Base-by-base conservation (phyloP, 2,329 filamentous ascomycete species). In the Aspergillus ibericus region DNA sequence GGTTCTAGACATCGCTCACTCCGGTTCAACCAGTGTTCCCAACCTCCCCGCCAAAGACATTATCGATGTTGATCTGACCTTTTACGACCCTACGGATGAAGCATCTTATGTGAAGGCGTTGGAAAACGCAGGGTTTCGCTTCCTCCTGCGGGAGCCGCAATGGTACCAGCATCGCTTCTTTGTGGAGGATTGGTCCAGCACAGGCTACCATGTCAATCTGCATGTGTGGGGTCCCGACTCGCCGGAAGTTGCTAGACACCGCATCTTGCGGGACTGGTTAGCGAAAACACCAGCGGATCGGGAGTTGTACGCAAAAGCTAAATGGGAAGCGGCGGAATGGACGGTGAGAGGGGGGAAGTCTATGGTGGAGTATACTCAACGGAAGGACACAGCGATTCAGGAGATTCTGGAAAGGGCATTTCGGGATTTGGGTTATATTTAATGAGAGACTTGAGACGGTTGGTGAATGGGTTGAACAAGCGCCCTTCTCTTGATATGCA, bases 111-210 rank as follows among this genome's bases (percentile, higher is more conserved):
- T 77, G 7, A 64, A 72, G 2, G 67, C 68, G 3, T 77, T 83
- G 4, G 79, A 82, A 63, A 60, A 64, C 0, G 74, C 66, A 0
- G 80, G 80, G 0, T 83, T 83, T 51, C 70, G 75, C 13, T 82
- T 83, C 50, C 68, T 81, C 1, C 13, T 75, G 0, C 76, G 82
- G 16, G 80, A 84, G 68, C 79, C 77, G 0, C 53, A 40, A 1
- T 83, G 80, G 80, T 72, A 82, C 59, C 68, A 77, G 38, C 82
- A 84, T 62, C 80, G 81, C 32, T 78, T 81, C 64, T 81, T 82
- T 66, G 61, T 20, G 38, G 38, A 42, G 38, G 16, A 42, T 20
- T 20, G 71, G 56, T 59, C 70, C 55, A 66, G 73, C 34, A 71
- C 75, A 3, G 22, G 22, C 55, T 67, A 76, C 1, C 64, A 70